A percentile compares a stretch with the other conserved stretches of the same genome.
These are phyloP conservation scores for Barbarea vulgaris DNA, from an alignment of 345 rosid species.

Conservation along the genomic window DNA sequence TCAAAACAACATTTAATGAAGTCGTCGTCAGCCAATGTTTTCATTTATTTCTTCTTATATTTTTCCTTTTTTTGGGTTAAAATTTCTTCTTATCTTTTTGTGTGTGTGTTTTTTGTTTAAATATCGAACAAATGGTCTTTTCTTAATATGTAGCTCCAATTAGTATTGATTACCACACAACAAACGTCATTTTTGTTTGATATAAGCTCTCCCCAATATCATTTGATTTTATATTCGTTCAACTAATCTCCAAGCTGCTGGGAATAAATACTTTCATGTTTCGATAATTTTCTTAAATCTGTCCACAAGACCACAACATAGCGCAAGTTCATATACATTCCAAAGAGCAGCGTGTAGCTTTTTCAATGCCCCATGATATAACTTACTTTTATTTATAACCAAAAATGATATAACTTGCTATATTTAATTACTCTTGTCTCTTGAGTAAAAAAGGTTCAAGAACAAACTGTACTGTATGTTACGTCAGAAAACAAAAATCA, in stretches of 20 bases:
- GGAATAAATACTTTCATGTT: conserved; percentile 12
- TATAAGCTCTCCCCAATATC: conserved; percentile 11
- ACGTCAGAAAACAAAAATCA: not conserved
- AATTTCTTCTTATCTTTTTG: conserved; percentile 11
- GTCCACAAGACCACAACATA: not conserved
- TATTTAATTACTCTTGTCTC: not conserved
- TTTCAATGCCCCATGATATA: not conserved
- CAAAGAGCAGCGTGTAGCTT: not conserved
- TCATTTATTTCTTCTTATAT: not conserved
- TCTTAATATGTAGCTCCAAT: not conserved
- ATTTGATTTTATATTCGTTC: conserved; percentile 11
- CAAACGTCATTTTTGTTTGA: not conserved
- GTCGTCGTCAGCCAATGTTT: not conserved
- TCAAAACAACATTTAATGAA: not conserved
- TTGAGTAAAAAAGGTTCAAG: not conserved
- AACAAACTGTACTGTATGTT: not conserved
- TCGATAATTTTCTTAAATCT: not conserved
- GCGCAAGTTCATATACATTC: not conserved
- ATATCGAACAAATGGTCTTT: conserved; percentile 20
- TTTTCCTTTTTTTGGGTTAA: not conserved
- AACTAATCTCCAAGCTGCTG: conserved; percentile 9
- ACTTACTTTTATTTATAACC: not conserved
- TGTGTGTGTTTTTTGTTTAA: not conserved
- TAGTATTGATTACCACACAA: not conserved
- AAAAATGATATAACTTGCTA: not conserved